Base-by-base conservation (phyloP, 1,139 yeast genomes). In the Hemisphaericaspora subhashii region DNA sequence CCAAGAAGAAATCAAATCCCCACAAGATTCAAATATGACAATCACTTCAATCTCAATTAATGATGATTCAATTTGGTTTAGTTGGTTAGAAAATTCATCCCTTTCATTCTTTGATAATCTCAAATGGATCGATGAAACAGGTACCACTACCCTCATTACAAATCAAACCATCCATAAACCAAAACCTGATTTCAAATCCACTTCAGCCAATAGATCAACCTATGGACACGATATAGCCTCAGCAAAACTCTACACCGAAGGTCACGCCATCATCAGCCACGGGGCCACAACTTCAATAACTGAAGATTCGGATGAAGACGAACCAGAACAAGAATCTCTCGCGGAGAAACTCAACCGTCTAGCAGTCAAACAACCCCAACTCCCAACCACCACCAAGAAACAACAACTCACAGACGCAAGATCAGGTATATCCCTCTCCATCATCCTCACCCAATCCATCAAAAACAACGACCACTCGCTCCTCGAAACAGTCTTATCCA, bases 401-500 rank as follows among this genome's bases (percentile, higher is more conserved):
- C 58, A 50, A 40, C 60, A 57, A 41, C 52, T 49, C 34, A 58
- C 58, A 33, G 61, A 58, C 20, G 60, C 58, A 60, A 61, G 76
- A 38, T 68, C 77, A 11, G 74, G 85, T 2, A 85, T 85, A 15
- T 78, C 88, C 2, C 72, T 84, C 41, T 76, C 89, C 2, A 77
- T 81, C 3, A 76, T 84, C 9, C 67, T 85, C 40, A 66, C 87
- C 1, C 94, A 85, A 61, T 83, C 92, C 0, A 69, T 85, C 45
- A 80, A 77, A 52, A 80, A 85, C 21, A 83, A 83, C 51, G 94
- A 85, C 54, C 86, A 79, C 50, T 62, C 86, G 1, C 65, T 84
- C 36, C 66, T 85, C 44, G 98, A 94, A 59, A 79, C 88, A 1
- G 96, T 95, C 9, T 72, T 94, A 50, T 74, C 77, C 46, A 83